Percentiles rank a stretch among this genome's conserved stretches.
These are phyloP conservation scores for Talaromyces piceae DNA, from an alignment of 2,329 filamentous ascomycete genomes.

Conservation along the genomic window DNA sequence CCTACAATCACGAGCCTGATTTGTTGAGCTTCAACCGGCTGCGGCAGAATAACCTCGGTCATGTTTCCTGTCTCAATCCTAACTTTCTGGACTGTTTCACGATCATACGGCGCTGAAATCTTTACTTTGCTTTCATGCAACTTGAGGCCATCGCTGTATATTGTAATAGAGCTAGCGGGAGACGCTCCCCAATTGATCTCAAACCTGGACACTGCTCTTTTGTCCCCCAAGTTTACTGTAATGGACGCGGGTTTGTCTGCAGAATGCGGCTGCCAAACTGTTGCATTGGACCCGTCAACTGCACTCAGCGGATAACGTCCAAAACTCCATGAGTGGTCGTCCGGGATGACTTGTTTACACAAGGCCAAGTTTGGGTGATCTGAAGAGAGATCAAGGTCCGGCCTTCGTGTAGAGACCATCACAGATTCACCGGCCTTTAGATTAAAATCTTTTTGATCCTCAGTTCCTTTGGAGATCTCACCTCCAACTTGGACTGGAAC, in stretches of 20 bases:
- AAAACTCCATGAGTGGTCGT: constrained; percentile 8
- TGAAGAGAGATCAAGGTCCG: neutral
- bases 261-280: constrained; percentile 7
- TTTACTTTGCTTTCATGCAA: constrained; percentile 5
- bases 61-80: constrained; percentile 7
- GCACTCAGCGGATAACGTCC: constrained; percentile 7
- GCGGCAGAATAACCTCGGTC: neutral
- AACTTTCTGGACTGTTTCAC: neutral
- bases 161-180: constrained; percentile 1
- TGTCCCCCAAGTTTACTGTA: neutral
- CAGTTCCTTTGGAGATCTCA: neutral
- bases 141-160: constrained; percentile 2
- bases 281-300: constrained; percentile 11
- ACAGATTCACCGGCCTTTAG: constrained; percentile 2
- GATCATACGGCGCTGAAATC: constrained; percentile 8
- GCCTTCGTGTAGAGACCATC: constrained; percentile 1
- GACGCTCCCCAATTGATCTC: constrained; percentile 11
- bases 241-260: neutral
- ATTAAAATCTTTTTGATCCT: neutral
- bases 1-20: constrained; percentile 9
- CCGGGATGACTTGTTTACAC: constrained; percentile 4
- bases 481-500: constrained; percentile 3
- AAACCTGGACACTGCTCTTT: neutral
- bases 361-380: constrained; percentile 1
- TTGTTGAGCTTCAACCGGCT: neutral